Evolutionary conservation across 164 flowering plant species (phyloP).

Genomic region (Vitis rupestris): DNA sequence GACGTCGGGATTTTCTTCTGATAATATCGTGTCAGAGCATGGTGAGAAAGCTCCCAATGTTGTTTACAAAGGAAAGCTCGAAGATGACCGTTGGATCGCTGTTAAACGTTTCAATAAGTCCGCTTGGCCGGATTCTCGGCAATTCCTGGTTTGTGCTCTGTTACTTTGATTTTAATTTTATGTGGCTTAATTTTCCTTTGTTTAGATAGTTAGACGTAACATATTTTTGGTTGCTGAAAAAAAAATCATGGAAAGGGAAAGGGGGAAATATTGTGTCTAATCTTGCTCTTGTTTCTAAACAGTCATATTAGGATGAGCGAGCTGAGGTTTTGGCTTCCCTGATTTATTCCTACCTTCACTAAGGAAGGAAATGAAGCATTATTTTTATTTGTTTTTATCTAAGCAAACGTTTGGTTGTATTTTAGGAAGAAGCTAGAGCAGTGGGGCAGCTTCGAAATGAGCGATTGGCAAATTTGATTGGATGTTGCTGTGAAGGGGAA

Average conservation of each 20-base stretch:
- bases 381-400: too few species aligned
- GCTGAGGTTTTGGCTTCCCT: not conserved
- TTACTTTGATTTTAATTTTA: not conserved
- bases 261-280: too few species aligned
- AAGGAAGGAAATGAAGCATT: too few species aligned
- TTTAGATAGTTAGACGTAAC: not conserved
- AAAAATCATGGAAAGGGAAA: too few species aligned
- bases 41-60: constrained; percentile 61
- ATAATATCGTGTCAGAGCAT: constrained; percentile 59
- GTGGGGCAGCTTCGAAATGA: constrained; percentile 49
- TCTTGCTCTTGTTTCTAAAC: too few species aligned
- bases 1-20: constrained; percentile 39
- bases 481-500: constrained; percentile 53
- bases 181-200: not conserved
- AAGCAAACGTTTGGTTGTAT: not conserved
- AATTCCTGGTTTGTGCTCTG: constrained; percentile 38
- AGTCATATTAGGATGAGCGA: too few species aligned
- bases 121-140: constrained; percentile 62
- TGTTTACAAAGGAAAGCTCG: constrained; percentile 42
- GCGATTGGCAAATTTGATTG: constrained; percentile 48
- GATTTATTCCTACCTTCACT: too few species aligned
- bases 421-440: constrained; percentile 47
- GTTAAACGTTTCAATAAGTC: constrained; percentile 55
- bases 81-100: constrained; percentile 37
- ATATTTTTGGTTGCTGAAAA: too few species aligned